These are phyloP conservation scores for Penicillium dipodomyicola DNA, from an alignment of 495 filamentous ascomycete genomes.

Conservation along the genomic window DNA sequence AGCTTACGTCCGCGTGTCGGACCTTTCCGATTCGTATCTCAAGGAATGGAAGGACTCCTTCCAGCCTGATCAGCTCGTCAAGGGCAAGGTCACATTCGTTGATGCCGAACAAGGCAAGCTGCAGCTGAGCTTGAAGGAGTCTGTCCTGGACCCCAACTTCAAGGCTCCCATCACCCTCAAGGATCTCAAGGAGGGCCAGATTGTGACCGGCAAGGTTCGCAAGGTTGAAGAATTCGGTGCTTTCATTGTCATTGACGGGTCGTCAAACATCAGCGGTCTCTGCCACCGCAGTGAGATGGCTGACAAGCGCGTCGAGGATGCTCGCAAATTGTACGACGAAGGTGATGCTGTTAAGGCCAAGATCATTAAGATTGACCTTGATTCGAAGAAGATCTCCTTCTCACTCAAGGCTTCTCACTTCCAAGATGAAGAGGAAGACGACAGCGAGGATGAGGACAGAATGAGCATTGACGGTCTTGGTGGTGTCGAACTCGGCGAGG, in stretches of 20 bases:
- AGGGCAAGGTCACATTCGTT: slow-evolving; percentile 72
- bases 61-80: slow-evolving; percentile 82
- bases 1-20: slow-evolving; percentile 76
- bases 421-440: slow-evolving; percentile 58
- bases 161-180: slow-evolving; percentile 63
- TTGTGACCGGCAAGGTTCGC: slow-evolving; percentile 82
- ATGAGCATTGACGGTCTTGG: slow-evolving; percentile 36
- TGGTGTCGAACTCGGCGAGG: slow-evolving; percentile 49
- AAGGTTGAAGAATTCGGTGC: slow-evolving; percentile 94
- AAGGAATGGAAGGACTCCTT: slow-evolving; percentile 96
- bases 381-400: slow-evolving; percentile 75
- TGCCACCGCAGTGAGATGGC: slow-evolving; percentile 92
- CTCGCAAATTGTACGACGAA: slow-evolving; percentile 77
- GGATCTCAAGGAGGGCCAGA: slow-evolving; percentile 73
- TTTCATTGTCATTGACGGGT: slow-evolving; percentile 85
- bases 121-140: slow-evolving; percentile 83
- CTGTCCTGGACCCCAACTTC: slow-evolving; percentile 76
- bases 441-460: slow-evolving; percentile 45
- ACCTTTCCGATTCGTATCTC: slow-evolving; percentile 84
- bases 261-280: slow-evolving; percentile 81
- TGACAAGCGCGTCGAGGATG: slow-evolving; percentile 72
- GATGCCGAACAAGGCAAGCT: slow-evolving; percentile 64
- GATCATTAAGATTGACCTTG: slow-evolving; percentile 70
- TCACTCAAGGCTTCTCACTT: slow-evolving; percentile 93
- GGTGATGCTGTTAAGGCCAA: slow-evolving; percentile 91